phyloP scores from a whole-genome alignment of 495 filamentous ascomycete genomes.

The Xylaria intraflava region DNA sequence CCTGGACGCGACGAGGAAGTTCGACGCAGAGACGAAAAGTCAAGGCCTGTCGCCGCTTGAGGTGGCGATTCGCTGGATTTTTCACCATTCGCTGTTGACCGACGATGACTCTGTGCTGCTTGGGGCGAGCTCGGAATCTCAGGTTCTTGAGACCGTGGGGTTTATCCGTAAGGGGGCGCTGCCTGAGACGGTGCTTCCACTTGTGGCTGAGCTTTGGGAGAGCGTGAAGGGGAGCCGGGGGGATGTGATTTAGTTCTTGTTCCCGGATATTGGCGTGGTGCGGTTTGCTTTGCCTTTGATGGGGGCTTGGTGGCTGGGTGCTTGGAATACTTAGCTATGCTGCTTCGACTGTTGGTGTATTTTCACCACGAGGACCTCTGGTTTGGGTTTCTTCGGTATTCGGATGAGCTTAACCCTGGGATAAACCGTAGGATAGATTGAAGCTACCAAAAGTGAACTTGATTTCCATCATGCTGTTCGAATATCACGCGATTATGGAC shows the following conservation, averaged over 20 bases:
- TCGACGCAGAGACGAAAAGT: constrained; percentile 39
- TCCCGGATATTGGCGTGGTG: too few relatives aligned
- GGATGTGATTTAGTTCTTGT: constrained; percentile 12
- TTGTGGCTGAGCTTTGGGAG: constrained; percentile 15
- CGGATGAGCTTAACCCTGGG: too few relatives aligned
- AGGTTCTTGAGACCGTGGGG: constrained; percentile 46
- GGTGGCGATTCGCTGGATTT: constrained; percentile 51
- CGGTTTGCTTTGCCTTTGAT: too few relatives aligned
- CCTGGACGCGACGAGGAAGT: constrained; percentile 36
- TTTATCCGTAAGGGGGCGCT: constrained; percentile 42
- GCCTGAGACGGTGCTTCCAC: constrained; percentile 5
- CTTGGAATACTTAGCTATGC: not conserved
- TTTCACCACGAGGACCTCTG: not conserved
- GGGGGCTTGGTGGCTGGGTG: too few relatives aligned
- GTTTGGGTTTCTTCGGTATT: not conserved
- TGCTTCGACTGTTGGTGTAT: not conserved
- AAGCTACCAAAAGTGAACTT: not conserved
- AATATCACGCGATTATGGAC: not conserved
- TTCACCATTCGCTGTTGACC: constrained; percentile 45
- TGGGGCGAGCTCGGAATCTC: constrained; percentile 41
- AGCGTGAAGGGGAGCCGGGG: constrained; percentile 12
- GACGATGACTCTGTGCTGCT: constrained; percentile 49
- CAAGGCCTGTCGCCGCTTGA: constrained; percentile 43
- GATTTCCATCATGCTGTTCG: not conserved
- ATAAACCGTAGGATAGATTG: not conserved